Conservation (phyloP, 129 eudicot species). For the Flaveria bidentis region DNA sequence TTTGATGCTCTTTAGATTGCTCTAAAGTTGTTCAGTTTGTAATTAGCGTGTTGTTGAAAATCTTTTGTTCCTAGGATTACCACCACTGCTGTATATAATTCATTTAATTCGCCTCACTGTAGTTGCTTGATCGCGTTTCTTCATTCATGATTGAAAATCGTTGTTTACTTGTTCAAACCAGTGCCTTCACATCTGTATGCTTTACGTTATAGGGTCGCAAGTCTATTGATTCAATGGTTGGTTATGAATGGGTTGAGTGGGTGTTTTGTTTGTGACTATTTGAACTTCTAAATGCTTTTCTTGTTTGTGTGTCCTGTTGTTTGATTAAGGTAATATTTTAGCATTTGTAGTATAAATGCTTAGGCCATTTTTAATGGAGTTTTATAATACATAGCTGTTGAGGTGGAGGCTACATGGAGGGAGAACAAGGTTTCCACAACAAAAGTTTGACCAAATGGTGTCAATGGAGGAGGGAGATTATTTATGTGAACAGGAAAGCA, state of each 20-base stretch:
- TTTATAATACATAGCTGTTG: no score
- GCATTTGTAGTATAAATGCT: no score
- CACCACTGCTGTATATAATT: constrained; percentile 34
- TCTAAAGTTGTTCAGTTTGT: constrained; percentile 28
- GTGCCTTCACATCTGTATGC: neutral
- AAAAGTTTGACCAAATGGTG: no score
- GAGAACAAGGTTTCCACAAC: no score
- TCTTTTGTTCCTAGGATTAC: constrained; percentile 25
- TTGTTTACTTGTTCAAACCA: constrained; percentile 26
- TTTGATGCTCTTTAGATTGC: constrained; percentile 23
- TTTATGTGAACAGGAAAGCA: no score
- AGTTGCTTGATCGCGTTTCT: constrained; percentile 19
- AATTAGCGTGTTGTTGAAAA: constrained; percentile 11
- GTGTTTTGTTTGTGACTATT: neutral
- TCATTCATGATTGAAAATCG: constrained; percentile 22
- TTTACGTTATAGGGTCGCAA: neutral
- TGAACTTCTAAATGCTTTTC: no score
- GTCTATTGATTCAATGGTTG: neutral
- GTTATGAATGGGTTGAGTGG: neutral
- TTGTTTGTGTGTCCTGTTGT: no score
- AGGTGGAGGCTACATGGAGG: no score
- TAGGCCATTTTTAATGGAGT: no score
- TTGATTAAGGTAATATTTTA: no score
- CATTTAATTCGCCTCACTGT: constrained; percentile 30
- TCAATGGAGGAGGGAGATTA: no score